These are phyloP conservation scores for Fraxinus dipetala DNA, from an alignment of 305 asterid species.

Conservation along the genomic window DNA sequence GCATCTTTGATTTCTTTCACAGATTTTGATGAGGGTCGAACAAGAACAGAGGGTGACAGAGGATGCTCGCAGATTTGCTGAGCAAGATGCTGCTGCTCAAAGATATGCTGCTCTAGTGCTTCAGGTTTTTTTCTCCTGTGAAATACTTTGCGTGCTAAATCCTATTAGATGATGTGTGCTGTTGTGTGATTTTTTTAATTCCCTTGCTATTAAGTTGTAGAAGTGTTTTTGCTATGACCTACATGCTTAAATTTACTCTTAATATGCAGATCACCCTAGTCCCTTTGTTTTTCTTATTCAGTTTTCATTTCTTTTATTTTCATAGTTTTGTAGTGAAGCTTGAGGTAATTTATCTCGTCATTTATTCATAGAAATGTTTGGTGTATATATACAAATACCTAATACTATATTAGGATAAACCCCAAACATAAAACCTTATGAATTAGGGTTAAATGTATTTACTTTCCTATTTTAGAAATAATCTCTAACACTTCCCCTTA, in stretches of 20 bases:
- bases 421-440: no score
- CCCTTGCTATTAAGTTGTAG: background rate
- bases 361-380: no score
- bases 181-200: background rate
- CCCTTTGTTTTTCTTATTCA: background rate
- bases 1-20: constrained; percentile 14
- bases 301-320: background rate
- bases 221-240: background rate
- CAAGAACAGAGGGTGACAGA: constrained; percentile 95
- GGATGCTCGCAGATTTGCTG: constrained; percentile 94
- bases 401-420: no score
- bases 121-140: constrained; percentile 48
- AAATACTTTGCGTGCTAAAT: background rate
- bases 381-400: no score
- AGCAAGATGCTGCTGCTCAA: constrained; percentile 95
- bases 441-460: no score
- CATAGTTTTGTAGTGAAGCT: background rate
- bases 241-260: background rate
- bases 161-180: background rate
- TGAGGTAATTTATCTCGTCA: no score
- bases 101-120: constrained; percentile 87
- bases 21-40: constrained; percentile 95
- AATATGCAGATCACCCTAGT: background rate
- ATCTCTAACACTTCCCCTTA: no score
- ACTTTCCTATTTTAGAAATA: no score